A percentile compares a stretch with the other conserved stretches of the same genome.
Evolutionary conservation across 2,329 filamentous ascomycete genomes (phyloP).

Genomic region (Epichloe uncinata): DNA sequence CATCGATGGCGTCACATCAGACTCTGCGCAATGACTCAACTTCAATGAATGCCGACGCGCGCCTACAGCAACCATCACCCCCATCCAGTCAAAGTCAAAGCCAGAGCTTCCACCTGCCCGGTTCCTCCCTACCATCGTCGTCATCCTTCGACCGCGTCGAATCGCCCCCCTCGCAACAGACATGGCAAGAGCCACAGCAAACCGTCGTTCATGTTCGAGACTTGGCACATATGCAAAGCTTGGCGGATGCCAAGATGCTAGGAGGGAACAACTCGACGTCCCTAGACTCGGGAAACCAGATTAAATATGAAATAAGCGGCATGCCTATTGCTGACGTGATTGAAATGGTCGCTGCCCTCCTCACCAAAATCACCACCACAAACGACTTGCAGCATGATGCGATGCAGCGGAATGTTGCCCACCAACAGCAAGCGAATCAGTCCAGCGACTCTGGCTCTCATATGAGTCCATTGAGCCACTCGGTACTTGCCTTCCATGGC

Average conservation of each 20-base stretch:
- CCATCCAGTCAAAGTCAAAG: conserved; percentile 21
- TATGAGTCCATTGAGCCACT: conserved; percentile 44
- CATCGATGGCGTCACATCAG: conserved; percentile 34
- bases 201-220: conserved; percentile 69
- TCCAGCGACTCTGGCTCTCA: conserved; percentile 41
- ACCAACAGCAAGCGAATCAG: conserved; percentile 40
- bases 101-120: conserved; percentile 20
- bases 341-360: conserved; percentile 92
- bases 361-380: conserved; percentile 94
- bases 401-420: conserved; percentile 57
- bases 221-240: conserved; percentile 78
- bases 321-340: conserved; percentile 98
- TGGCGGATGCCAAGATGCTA: conserved; percentile 66
- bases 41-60: conserved; percentile 10
- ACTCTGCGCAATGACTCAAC: conserved; percentile 3
- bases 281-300: conserved; percentile 34
- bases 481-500: conserved; percentile 88
- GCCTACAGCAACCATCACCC: conserved; percentile 22
- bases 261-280: conserved; percentile 34
- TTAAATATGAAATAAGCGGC: conserved; percentile 84
- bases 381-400: conserved; percentile 93
- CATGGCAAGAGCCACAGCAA: conserved; percentile 21
- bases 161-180: neutral
- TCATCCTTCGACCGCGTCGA: neutral
- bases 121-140: conserved; percentile 1